A percentile compares a stretch with the other conserved stretches of the same genome.
Conservation (phyloP, 148 eudicot genomes). For the Vaccinium darrowii region DNA sequence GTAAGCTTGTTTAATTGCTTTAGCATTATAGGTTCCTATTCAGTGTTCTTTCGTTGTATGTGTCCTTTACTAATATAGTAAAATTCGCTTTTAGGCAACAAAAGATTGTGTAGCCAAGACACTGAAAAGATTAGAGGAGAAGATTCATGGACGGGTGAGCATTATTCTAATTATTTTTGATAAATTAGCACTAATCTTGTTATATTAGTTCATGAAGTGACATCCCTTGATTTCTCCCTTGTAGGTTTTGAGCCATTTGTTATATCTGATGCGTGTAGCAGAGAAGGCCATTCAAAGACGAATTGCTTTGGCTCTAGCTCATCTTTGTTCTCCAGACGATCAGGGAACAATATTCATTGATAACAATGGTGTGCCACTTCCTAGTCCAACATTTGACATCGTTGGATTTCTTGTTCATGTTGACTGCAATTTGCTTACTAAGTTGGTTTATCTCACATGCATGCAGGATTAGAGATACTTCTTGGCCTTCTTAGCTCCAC, state of each 20-base stretch:
- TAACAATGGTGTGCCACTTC: conserved; percentile 48
- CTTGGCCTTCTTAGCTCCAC: conserved; percentile 71
- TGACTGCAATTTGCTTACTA: background rate
- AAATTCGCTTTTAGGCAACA: conserved; percentile 59
- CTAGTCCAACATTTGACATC: background rate
- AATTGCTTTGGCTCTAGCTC: conserved; percentile 87
- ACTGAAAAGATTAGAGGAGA: conserved; percentile 85
- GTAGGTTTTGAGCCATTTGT: conserved; percentile 55
- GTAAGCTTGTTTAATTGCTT: conserved; percentile 32
- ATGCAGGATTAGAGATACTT: conserved; percentile 69
- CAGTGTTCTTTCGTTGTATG: conserved; percentile 12
- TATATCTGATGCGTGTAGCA: conserved; percentile 68
- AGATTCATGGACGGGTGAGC: conserved; percentile 86
- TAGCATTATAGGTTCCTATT: background rate
- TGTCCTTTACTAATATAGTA: background rate
- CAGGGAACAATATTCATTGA: conserved; percentile 70
- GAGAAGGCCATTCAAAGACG: conserved; percentile 62
- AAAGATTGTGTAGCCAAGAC: conserved; percentile 92
- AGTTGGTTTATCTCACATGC: background rate
- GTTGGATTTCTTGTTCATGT: background rate
- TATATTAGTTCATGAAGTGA: background rate
- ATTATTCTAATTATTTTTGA: background rate
- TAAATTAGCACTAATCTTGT: background rate
- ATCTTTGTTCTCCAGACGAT: conserved; percentile 84
- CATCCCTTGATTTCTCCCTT: conserved; percentile 4